Conservation (phyloP, 1,139 yeast species). For the Candida albicans region DNA sequence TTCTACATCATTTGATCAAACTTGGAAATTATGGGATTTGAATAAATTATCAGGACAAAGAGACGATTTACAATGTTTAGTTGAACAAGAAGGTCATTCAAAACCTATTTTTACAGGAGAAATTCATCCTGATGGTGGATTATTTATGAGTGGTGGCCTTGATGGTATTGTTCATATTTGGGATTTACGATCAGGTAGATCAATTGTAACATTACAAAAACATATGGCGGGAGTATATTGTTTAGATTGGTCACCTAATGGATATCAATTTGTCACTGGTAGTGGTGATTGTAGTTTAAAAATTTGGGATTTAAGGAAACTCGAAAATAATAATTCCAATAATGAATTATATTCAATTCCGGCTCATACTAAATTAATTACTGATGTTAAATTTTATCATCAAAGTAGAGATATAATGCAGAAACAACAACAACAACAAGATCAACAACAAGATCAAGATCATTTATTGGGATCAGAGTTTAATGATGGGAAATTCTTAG, state of each 20-base stretch:
- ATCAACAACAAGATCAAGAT: no score
- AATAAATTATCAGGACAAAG: constrained; percentile 21
- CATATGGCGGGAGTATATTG: constrained; percentile 75
- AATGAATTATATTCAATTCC: constrained; percentile 56
- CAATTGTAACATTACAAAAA: constrained; percentile 57
- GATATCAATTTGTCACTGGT: constrained; percentile 75
- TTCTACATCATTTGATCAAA: constrained; percentile 78
- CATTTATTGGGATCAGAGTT: no score
- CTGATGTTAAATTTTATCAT: constrained; percentile 59
- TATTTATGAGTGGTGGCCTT: constrained; percentile 74
- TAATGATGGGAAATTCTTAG: constrained; percentile 48
- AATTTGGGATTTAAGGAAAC: constrained; percentile 79
- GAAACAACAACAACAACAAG: neutral
- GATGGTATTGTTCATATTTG: constrained; percentile 77
- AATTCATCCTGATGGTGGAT: constrained; percentile 77
- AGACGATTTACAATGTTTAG: constrained; percentile 18
- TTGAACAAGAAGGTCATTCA: constrained; percentile 83
- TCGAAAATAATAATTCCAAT: constrained; percentile 22
- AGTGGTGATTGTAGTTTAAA: constrained; percentile 81
- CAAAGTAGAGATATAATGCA: constrained; percentile 8
- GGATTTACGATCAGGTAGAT: constrained; percentile 83
- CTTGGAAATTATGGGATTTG: constrained; percentile 90
- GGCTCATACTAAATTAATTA: constrained; percentile 74
- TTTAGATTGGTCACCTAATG: constrained; percentile 75
- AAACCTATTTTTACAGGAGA: constrained; percentile 65